Percentiles rank a stretch among this genome's conserved stretches.
phyloP scores from a whole-genome alignment of 331 rosid species.

The Acacia concinna region DNA sequence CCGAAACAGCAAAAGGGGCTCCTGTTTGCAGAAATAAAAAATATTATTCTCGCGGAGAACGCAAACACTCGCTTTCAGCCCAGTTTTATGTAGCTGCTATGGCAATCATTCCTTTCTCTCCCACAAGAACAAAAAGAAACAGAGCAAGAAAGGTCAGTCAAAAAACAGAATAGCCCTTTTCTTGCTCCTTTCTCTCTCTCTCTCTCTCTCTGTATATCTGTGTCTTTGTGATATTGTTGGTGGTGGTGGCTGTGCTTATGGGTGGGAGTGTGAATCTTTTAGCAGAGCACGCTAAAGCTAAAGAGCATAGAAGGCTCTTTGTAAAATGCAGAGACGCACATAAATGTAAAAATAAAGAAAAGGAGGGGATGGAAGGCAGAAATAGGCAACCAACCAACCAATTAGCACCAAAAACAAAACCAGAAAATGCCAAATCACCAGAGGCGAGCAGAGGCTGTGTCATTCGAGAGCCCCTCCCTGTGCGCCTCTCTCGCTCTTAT shows the following conservation, averaged over 20 bases:
- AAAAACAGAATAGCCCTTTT: conserved; percentile 17
- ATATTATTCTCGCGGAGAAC: background rate
- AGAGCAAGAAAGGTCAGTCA: conserved; percentile 30
- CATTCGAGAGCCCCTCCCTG: conserved; percentile 23
- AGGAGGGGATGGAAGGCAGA: conserved; percentile 19
- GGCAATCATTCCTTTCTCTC: conserved; percentile 28
- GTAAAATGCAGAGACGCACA: background rate
- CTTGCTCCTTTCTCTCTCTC: background rate
- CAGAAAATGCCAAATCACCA: conserved; percentile 37
- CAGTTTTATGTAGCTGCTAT: background rate
- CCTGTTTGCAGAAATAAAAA: background rate
- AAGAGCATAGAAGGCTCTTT: background rate
- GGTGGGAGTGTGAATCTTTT: background rate
- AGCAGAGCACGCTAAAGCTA: conserved; percentile 35
- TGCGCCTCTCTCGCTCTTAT: background rate
- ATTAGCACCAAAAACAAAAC: conserved; percentile 47
- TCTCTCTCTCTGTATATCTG: background rate
- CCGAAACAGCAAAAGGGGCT: background rate
- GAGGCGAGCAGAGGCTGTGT: conserved; percentile 31
- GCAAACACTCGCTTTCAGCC: conserved; percentile 33
- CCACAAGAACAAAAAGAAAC: conserved; percentile 2
- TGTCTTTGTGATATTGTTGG: background rate
- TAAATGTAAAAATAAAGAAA: background rate
- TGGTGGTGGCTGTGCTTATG: background rate
- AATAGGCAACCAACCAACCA: conserved; percentile 35